Base-by-base conservation (phyloP, 352 stramenopile species). In the Globisporangium lucens region DNA sequence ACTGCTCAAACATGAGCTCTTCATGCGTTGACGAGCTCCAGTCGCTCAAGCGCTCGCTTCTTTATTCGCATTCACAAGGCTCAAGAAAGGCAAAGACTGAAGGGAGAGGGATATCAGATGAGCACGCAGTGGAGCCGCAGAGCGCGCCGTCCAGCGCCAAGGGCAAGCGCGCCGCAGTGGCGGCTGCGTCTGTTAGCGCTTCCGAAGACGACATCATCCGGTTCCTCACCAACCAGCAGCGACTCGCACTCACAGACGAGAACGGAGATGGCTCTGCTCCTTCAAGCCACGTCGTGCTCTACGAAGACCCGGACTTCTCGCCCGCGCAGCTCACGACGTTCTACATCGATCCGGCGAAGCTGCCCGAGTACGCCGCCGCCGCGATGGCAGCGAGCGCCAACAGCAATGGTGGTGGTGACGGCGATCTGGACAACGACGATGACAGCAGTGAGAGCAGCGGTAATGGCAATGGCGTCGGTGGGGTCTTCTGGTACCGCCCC, bases 241-340 rank as follows among this genome's bases (percentile, higher is more conserved):
- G 58, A 1, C 35, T 67, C 62, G 41, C 60, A 1, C 29, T 67
- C 60, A 29, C 63, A 29, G 13, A 55, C 5, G 61, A 68, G 43
- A 49, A 38, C 15, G 7, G 17, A 55, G 57, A 56, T 15, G 13
- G 9, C 6, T 29, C 29, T 22, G 29, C 15, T 35, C 15, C 20
- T 7, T 24, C 30, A 43, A 29, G 15, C 8, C 30, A n/a, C 17
- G 5, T 56, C 1, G 36, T 71, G 38, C 66, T 87, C 41, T 93
- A 88, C 58, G 80, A 86, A 70, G 85, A 93, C 63, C 63, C 78
- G 0, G 79, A 82, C 30, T 93, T 93, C 62, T 70, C 77, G 0
- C 72, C 78, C 5, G 35, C 64, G 1, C 65, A 81, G 27, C 52
- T 75, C 56, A 80, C 77, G 9, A 84, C 78, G 65, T 69, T 93